A percentile compares a stretch with the other conserved stretches of the same genome.
phyloP scores from a whole-genome alignment of 371 early-diverging fungal species.

The Mucor racemosus region DNA sequence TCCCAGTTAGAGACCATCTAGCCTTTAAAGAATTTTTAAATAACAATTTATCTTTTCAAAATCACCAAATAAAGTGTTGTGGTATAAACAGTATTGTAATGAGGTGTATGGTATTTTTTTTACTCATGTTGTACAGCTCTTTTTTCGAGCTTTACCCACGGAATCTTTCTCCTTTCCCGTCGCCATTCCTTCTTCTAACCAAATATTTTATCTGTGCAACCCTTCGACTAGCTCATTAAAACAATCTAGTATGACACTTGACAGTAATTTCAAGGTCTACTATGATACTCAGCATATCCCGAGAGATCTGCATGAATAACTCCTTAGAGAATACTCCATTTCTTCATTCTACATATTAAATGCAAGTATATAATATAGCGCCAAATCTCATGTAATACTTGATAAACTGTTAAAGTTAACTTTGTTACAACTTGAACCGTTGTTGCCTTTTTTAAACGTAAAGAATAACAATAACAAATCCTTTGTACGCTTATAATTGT shows the following conservation, averaged over 20 bases:
- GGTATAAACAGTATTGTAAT: not conserved
- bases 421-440: not conserved
- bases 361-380: not conserved
- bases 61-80: not conserved
- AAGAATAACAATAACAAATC: slow-evolving; percentile 10
- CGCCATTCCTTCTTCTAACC: not conserved
- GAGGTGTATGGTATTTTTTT: not conserved
- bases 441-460: slow-evolving; percentile 8
- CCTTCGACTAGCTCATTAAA: not conserved
- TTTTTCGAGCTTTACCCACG: not conserved
- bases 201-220: not conserved
- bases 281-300: not conserved
- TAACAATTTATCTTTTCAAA: not conserved
- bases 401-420: not conserved
- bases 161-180: not conserved
- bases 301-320: not conserved
- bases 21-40: not conserved
- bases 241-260: not conserved
- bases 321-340: not conserved
- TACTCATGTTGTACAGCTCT: not conserved
- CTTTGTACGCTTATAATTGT: not conserved
- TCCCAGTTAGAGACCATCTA: too few species aligned
- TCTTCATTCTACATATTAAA: not conserved
- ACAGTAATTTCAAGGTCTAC: not conserved
- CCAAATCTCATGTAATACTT: not conserved